Evolutionary conservation across 139 green algal genomes (phyloP), one percentile per base, ranked within the genome.

Genomic region (Asterochloris erici): DNA sequence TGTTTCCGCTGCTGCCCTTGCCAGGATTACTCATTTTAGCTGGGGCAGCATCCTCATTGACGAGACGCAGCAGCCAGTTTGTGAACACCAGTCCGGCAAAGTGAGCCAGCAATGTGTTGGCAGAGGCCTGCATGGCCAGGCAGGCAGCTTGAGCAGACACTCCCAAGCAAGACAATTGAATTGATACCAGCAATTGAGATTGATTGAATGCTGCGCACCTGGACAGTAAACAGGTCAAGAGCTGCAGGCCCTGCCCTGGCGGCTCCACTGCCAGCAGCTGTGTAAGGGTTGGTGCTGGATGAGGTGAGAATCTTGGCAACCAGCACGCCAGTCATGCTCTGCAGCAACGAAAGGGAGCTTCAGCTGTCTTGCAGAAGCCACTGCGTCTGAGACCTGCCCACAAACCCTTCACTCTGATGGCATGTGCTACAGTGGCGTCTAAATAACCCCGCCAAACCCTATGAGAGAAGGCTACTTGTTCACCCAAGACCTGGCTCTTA

Each of bases 161-260:
- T 71, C 66, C 10, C 19, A 21, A 71, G 4, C 66, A 71, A 9
- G 10, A 24, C 4, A 4, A 12, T 26, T 24, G 66, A 71, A 71
- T 21, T 71, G 66, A 71, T 26, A 47, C 9, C 9, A 62, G 28
- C 60, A 29, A 47, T 69, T 26, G 24, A 15, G 0, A 64, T 14
- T 71, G 11, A 63, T n/a, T 16, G 54, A 28, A 62, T 28, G 26
- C 73, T 54, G 28, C 85, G 0, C 68, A 95, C 94, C 93, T 98
- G 94, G 23, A 98, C 88, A 28, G 93, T 89, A 84, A 98, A 98
- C 12, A 98, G 92, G 79, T 98, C 96, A 27, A 98, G 88, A 0
- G 94, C 9, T 85, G 87, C 70, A 90, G 71, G 68, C 29, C 78
- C 74, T 47, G 62, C 69, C 74, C 83, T 79, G 10, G 83, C 68